These are phyloP conservation scores for Phoma sp. DNA, from an alignment of 2,329 filamentous ascomycete species.

Conservation along the genomic window DNA sequence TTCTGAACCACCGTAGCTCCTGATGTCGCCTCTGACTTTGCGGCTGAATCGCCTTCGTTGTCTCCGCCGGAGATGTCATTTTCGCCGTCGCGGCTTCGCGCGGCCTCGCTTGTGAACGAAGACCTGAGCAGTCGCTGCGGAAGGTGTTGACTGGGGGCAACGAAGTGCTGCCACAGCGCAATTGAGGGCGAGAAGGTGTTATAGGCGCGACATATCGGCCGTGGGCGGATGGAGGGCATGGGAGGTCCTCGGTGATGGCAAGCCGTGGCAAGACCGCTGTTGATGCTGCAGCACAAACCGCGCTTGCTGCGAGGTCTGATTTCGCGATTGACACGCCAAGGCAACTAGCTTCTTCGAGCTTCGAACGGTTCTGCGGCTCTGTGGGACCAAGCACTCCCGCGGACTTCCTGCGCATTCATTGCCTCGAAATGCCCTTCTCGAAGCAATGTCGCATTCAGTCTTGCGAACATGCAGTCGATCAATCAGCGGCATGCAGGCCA, in stretches of 20 bases:
- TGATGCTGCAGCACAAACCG: constrained; percentile 3
- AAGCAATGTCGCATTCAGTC: neutral
- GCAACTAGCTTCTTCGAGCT: constrained; percentile 22
- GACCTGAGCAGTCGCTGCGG: constrained; percentile 25
- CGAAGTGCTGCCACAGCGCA: constrained; percentile 46
- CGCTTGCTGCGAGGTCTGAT: constrained; percentile 7
- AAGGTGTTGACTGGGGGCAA: constrained; percentile 23
- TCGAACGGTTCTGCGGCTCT: constrained; percentile 2
- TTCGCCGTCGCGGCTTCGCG: neutral
- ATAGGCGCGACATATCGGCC: constrained; percentile 42
- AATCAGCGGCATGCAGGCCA: neutral
- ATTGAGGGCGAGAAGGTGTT: constrained; percentile 43
- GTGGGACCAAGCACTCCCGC: constrained; percentile 16
- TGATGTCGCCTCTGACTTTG: neutral
- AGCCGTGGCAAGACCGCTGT: constrained; percentile 9
- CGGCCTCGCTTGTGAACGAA: constrained; percentile 23
- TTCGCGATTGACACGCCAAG: constrained; percentile 25
- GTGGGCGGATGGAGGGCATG: constrained; percentile 36
- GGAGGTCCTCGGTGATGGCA: constrained; percentile 20
- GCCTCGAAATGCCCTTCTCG: neutral
- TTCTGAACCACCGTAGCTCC: neutral
- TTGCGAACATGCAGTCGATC: neutral
- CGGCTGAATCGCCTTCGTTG: neutral
- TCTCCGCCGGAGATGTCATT: neutral
- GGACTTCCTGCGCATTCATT: constrained; percentile 18